A percentile compares a stretch with the other conserved stretches of the same genome.
These are phyloP conservation scores for Ogataea degrootiae DNA, from an alignment of 805 yeast species.

Conservation along the genomic window DNA sequence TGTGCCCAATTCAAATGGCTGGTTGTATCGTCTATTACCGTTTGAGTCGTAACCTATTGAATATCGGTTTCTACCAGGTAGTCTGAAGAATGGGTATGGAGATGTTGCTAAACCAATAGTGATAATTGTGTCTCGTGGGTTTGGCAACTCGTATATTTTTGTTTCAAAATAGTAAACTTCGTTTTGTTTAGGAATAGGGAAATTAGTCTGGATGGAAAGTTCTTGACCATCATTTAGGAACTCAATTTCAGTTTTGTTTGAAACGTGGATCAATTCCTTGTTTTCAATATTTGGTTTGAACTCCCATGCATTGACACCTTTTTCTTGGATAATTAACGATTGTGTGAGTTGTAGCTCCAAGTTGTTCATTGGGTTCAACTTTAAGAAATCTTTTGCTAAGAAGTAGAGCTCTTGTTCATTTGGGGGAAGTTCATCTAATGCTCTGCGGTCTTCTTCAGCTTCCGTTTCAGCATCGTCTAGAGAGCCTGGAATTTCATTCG, in stretches of 20 bases:
- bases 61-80: slow-evolving; percentile 87
- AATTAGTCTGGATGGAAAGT: slow-evolving; percentile 63
- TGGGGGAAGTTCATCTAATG: slow-evolving; percentile 55
- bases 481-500: slow-evolving; percentile 47
- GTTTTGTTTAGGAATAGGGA: slow-evolving; percentile 78
- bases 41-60: slow-evolving; percentile 85
- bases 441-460: slow-evolving; percentile 54
- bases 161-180: slow-evolving; percentile 88
- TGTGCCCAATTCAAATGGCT: slow-evolving; percentile 52
- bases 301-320: slow-evolving; percentile 88
- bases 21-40: slow-evolving; percentile 75
- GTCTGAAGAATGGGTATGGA: slow-evolving; percentile 90
- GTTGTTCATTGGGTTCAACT: slow-evolving; percentile 34
- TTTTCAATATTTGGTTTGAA: slow-evolving; percentile 57
- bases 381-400: slow-evolving; percentile 54
- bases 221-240: slow-evolving; percentile 47
- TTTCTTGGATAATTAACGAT: slow-evolving; percentile 68
- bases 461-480: slow-evolving; percentile 60
- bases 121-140: slow-evolving; percentile 49
- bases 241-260: slow-evolving; percentile 58
- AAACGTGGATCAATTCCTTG: slow-evolving; percentile 53
- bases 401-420: slow-evolving; percentile 67
- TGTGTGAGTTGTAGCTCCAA: slow-evolving; percentile 45
- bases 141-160: slow-evolving; percentile 68
- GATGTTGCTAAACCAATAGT: slow-evolving; percentile 78